A percentile compares a stretch with the other conserved stretches of the same genome.
Conservation (phyloP, 495 filamentous ascomycete species). For the Durotheca rogersii region DNA sequence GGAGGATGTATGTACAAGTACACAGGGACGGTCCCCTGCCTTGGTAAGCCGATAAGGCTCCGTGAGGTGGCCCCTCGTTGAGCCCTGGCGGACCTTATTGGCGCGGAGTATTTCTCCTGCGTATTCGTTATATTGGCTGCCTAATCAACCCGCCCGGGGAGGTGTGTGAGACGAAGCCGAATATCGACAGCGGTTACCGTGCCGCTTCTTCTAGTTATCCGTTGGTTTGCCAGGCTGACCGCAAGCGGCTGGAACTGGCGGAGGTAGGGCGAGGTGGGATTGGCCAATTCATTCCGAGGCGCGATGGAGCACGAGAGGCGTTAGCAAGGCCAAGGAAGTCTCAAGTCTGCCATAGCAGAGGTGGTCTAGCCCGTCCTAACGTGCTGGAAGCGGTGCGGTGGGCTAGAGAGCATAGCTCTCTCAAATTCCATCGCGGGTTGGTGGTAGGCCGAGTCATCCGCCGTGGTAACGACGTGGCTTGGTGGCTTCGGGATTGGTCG, state of each 20-base stretch:
- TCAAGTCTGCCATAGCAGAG: not conserved
- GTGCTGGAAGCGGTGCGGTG: not conserved
- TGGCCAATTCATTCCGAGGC: slow-evolving; percentile 4
- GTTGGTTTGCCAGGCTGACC: slow-evolving; percentile 1
- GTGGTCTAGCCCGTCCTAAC: too few species aligned
- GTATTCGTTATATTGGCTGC: slow-evolving; percentile 13
- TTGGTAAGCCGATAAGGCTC: slow-evolving; percentile 2
- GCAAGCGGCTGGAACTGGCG: not conserved
- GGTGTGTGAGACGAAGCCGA: slow-evolving; percentile 2
- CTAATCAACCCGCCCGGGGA: slow-evolving; percentile 8
- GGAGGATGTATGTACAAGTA: slow-evolving; percentile 9
- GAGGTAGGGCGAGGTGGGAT: slow-evolving; percentile 11
- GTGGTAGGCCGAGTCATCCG: slow-evolving; percentile 5
- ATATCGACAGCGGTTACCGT: slow-evolving; percentile 15
- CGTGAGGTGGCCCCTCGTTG: slow-evolving; percentile 4
- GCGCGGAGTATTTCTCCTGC: slow-evolving; percentile 24
- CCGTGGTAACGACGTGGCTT: slow-evolving; percentile 17
- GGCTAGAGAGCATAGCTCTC: slow-evolving; percentile 1
- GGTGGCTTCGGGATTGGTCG: not conserved
- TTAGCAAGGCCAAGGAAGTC: not conserved
- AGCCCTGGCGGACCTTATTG: slow-evolving; percentile 10
- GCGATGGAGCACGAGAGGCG: not conserved
- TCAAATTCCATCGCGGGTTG: slow-evolving; percentile 1
- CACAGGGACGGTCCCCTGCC: slow-evolving; percentile 2
- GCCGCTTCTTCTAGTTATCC: not conserved